Evolutionary conservation across 2,329 filamentous ascomycete species (phyloP).

Genomic region (Sporothrix brasiliensis): DNA sequence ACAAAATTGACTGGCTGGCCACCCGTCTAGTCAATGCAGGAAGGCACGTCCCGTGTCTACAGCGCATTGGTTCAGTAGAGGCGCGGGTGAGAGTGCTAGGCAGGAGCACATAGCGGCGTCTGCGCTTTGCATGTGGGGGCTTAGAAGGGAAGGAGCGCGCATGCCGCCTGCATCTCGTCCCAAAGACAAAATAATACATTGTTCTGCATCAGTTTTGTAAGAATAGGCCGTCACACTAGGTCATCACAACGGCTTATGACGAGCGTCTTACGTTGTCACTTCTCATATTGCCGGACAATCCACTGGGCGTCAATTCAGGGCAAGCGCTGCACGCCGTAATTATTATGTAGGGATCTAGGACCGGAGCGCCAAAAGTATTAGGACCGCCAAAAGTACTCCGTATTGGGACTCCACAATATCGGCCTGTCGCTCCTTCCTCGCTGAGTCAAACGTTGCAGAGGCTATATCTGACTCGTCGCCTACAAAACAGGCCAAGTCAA

Average conservation of each 20-base stretch:
- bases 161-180: constrained; percentile 15
- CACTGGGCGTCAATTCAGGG: neutral
- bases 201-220: too few relatives aligned
- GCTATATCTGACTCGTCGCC: neutral
- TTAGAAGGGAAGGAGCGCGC: constrained; percentile 17
- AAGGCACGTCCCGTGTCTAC: constrained; percentile 18
- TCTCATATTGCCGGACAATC: neutral
- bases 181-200: neutral
- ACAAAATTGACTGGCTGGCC: neutral
- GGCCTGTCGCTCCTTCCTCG: constrained; percentile 15
- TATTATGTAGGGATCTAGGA: too few relatives aligned
- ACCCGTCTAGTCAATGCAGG: constrained; percentile 19
- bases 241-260: neutral
- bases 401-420: neutral
- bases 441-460: neutral
- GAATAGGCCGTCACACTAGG: neutral
- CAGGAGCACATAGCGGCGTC: neutral
- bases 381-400: too few relatives aligned
- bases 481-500: neutral
- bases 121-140: neutral
- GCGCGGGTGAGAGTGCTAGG: neutral
- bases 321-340: too few relatives aligned
- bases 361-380: too few relatives aligned
- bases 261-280: neutral
- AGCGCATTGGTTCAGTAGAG: neutral